phyloP scores from a whole-genome alignment of 1,284 basidiomycete genomes.

The Schizophyllum amplum region DNA sequence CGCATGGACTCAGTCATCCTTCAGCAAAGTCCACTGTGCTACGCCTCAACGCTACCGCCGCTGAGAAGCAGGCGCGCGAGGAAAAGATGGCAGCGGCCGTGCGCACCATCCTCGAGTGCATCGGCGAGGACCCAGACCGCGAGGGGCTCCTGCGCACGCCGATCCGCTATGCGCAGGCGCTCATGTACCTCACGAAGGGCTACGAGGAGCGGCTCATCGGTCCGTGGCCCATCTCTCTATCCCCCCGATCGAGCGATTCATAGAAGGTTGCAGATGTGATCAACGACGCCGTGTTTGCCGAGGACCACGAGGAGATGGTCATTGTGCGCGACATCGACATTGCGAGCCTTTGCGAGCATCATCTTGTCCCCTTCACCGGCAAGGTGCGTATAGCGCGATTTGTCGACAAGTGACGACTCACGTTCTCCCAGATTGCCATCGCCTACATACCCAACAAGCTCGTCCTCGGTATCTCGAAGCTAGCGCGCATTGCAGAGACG shows the following conservation, averaged over 20 bases:
- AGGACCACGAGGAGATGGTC: constrained; percentile 99
- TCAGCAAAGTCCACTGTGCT: constrained; percentile 86
- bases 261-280: constrained; percentile 71
- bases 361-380: constrained; percentile 97
- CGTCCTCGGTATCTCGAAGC: constrained; percentile 94
- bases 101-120: constrained; percentile 90
- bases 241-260: constrained; percentile 8
- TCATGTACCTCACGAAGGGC: constrained; percentile 99
- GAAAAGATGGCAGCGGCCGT: constrained; percentile 80
- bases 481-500: constrained; percentile 96
- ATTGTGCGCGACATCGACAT: constrained; percentile 97
- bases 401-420: constrained; percentile 10
- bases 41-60: constrained; percentile 72
- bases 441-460: constrained; percentile 96
- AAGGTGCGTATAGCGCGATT: constrained; percentile 57
- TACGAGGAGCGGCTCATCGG: constrained; percentile 94
- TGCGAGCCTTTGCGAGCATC: constrained; percentile 97
- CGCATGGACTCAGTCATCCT: constrained; percentile 1
- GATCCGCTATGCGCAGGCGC: constrained; percentile 92
- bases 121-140: constrained; percentile 95
- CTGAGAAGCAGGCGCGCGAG: constrained; percentile 67
- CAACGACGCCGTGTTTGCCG: constrained; percentile 97
- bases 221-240: constrained; percentile 22
- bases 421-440: constrained; percentile 45
- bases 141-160: constrained; percentile 90